Evolutionary conservation across 805 yeast species (phyloP).

Genomic region (Candida awuae): DNA sequence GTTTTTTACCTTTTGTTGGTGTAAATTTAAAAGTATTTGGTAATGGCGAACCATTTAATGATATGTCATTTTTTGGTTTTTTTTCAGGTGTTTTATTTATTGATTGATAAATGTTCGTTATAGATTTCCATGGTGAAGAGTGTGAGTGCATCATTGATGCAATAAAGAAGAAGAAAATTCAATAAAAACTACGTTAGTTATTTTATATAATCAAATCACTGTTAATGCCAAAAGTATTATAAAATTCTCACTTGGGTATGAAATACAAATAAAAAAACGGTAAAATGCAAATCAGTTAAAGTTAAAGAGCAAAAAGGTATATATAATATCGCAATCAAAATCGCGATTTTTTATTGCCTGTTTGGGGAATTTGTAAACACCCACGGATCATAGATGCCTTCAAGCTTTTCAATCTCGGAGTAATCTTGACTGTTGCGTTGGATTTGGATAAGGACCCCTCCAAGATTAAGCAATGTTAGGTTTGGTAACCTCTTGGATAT

Average conservation of each 20-base stretch:
- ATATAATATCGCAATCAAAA: no score
- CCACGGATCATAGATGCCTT: slow-evolving; percentile 7
- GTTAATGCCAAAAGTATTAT: no score
- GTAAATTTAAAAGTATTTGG: slow-evolving; percentile 24
- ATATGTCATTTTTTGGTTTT: background rate
- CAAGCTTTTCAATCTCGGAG: background rate
- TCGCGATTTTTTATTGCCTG: slow-evolving; percentile 2
- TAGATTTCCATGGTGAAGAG: slow-evolving; percentile 7
- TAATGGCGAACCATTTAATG: slow-evolving; percentile 17
- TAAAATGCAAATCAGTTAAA: no score
- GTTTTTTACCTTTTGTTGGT: slow-evolving; percentile 23
- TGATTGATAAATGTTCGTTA: background rate
- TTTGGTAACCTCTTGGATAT: slow-evolving; percentile 2
- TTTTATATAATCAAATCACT: no score
- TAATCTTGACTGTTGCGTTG: background rate
- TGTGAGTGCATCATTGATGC: slow-evolving; percentile 5
- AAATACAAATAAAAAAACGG: no score
- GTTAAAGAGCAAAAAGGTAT: no score
- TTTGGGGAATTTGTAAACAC: slow-evolving; percentile 9
- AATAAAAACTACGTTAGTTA: no score
- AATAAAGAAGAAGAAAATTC: background rate
- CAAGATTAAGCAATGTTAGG: slow-evolving; percentile 3
- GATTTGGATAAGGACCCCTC: slow-evolving; percentile 2
- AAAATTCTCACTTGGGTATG: no score
- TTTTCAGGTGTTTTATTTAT: slow-evolving; percentile 9